Base-by-base conservation (phyloP, 495 filamentous ascomycete species). In the Daldinia vernicosa region DNA sequence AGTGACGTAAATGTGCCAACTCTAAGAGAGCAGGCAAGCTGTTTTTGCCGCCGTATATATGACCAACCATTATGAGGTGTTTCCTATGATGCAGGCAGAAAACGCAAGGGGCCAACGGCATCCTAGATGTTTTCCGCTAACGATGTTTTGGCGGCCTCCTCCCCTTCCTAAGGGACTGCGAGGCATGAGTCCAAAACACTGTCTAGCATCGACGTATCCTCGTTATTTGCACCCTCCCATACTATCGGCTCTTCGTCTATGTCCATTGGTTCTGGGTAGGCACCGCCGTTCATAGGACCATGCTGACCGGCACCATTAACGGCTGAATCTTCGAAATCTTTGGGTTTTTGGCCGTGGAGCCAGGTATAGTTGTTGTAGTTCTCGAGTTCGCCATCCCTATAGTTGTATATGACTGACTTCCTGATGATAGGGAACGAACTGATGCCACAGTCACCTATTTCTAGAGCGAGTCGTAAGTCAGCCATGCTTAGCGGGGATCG, bases 341-440 rank as follows among this genome's bases (percentile, higher is more conserved):
- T 67, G 19, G 75, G 76, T 24, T 86, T 80, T 27, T 77, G 71
- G 24, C 77, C 80, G 43, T 81, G 76, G 9, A 80, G 67, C 66
- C 78, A 87, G 2, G 82, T 77, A 74, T 87, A 84, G 79, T 89
- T 84, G 69, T 84, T 75, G 73, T 81, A 84, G 73, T 86, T 80
- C 54, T 93, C 91, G 24, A 92, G 84, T 70, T 93, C 92, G 22
- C 92, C 89, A 78, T 94, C 93, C 55, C 92, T 84, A 67, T 91
- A 92, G 5, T 84, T 85, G 63, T 89, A 86, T 79, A 91, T 85
- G 60, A 97, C 88, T 63, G 89, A 86, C 64, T 90, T 87, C 37
- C 88, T 83, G 14, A 95, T 83, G 27, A 92, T 81, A 0, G 92
- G 92, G 83, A 95, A 93, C 71, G 93, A 89, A 12, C 89, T 89